A percentile compares a stretch with the other conserved stretches of the same genome.
Conservation (phyloP, 768 basidiomycete genomes). For the Cyclocybe aegerita region DNA sequence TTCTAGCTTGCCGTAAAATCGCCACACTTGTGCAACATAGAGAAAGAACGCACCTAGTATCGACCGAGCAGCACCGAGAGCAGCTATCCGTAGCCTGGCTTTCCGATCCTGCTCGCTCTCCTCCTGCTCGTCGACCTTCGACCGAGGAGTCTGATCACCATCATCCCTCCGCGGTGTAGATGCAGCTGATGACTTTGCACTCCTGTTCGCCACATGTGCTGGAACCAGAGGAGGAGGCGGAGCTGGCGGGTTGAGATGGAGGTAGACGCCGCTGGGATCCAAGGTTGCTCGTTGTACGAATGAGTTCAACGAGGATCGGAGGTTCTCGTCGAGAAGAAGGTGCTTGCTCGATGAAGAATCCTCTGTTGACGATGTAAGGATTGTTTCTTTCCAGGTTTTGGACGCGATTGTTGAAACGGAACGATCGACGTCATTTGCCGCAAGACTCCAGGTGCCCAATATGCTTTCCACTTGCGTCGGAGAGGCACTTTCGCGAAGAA, state of each 20-base stretch:
- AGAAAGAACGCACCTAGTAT: constrained; percentile 48
- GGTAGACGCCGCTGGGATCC: constrained; percentile 60
- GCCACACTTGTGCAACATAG: not conserved
- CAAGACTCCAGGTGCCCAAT: constrained; percentile 73
- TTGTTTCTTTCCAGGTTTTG: constrained; percentile 51
- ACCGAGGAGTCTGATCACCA: constrained; percentile 32
- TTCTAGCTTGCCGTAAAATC: constrained; percentile 13
- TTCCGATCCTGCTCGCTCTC: constrained; percentile 70
- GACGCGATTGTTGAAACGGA: constrained; percentile 49
- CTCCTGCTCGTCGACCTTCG: constrained; percentile 59
- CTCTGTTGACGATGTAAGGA: constrained; percentile 19
- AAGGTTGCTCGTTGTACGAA: constrained; percentile 58
- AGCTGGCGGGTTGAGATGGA: constrained; percentile 65
- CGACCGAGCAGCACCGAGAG: constrained; percentile 65
- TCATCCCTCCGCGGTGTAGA: constrained; percentile 27
- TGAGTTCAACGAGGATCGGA: constrained; percentile 37
- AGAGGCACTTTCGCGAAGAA: constrained; percentile 47
- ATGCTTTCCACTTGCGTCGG: constrained; percentile 53
- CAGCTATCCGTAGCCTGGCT: constrained; percentile 68
- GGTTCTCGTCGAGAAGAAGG: constrained; percentile 30
- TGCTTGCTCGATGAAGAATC: constrained; percentile 9
- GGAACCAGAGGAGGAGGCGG: constrained; percentile 28
- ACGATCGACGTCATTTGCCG: constrained; percentile 71
- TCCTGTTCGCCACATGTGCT: constrained; percentile 30
- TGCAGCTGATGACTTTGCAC: constrained; percentile 17